A percentile compares a stretch with the other conserved stretches of the same genome.
These are phyloP conservation scores for Monosporozyma yasuniensis DNA, from an alignment of 805 yeast genomes.

Conservation along the genomic window DNA sequence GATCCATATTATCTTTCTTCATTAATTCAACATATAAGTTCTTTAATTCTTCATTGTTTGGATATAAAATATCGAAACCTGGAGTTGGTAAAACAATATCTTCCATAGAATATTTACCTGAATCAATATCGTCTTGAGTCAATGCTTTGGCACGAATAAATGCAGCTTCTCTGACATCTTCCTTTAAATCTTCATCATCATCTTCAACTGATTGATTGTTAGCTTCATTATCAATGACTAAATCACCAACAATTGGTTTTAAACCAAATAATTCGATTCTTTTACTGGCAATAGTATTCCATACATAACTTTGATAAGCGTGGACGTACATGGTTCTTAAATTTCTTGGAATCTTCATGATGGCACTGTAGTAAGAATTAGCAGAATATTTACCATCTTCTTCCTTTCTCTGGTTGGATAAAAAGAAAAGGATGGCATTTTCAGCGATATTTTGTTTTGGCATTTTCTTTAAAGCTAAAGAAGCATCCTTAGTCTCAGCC, in stretches of 20 bases:
- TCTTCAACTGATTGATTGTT: conserved; percentile 12
- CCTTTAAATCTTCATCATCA: conserved; percentile 49
- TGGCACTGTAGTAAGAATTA: conserved; percentile 63
- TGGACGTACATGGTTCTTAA: conserved; percentile 92
- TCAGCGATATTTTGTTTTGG: conserved; percentile 89
- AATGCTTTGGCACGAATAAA: conserved; percentile 64
- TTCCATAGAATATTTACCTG: conserved; percentile 52
- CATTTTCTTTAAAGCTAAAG: conserved; percentile 59
- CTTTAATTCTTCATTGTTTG: conserved; percentile 52
- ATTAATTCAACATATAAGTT: conserved; percentile 61
- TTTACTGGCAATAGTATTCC: conserved; percentile 81
- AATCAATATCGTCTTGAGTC: conserved; percentile 60
- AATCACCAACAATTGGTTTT: conserved; percentile 68
- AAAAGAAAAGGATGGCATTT: conserved; percentile 51
- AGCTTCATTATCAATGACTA: conserved; percentile 40
- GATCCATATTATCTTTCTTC: conserved; percentile 77
- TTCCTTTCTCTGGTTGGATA: conserved; percentile 43
- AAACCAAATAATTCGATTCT: conserved; percentile 66
- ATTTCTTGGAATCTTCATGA: conserved; percentile 86
- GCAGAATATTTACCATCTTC: conserved; percentile 39
- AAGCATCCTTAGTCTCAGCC: conserved; percentile 64
- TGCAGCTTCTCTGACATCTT: conserved; percentile 53
- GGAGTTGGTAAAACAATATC: conserved; percentile 96
- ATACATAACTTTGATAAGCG: conserved; percentile 91
- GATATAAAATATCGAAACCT: conserved; percentile 86